Evolutionary conservation across 176 grass and related monocot genomes (phyloP).

Genomic region (Cocos nucifera): DNA sequence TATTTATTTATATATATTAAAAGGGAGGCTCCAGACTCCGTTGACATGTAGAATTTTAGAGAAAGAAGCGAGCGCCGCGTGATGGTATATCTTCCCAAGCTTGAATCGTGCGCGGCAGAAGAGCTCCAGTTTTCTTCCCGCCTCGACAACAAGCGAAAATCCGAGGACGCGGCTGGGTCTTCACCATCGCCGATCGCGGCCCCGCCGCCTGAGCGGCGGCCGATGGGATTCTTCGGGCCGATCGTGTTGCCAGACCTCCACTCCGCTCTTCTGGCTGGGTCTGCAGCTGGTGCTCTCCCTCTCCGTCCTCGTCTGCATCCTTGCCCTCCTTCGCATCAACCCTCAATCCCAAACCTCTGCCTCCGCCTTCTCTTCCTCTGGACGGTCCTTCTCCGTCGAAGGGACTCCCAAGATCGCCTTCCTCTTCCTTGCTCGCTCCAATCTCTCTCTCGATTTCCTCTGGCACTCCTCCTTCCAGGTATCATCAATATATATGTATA

Average conservation of each 20-base stretch:
- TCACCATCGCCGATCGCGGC: slow-evolving; percentile 1
- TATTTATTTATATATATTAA: too few species aligned
- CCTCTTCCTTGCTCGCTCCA: slow-evolving; percentile 73
- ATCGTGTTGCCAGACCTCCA: slow-evolving; percentile 24
- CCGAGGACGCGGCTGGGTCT: slow-evolving; percentile 40
- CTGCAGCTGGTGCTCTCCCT: slow-evolving; percentile 56
- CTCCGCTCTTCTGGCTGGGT: slow-evolving; percentile 32
- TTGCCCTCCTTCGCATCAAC: slow-evolving; percentile 37
- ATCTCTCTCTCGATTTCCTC: slow-evolving; percentile 84
- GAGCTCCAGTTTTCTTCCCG: slow-evolving; percentile 50
- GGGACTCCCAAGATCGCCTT: slow-evolving; percentile 57
- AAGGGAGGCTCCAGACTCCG: too few species aligned
- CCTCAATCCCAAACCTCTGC: slow-evolving; percentile 9
- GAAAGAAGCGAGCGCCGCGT: too few species aligned
- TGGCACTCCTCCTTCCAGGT: slow-evolving; percentile 94
- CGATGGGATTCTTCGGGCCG: slow-evolving; percentile 63
- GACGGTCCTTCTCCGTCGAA: slow-evolving; percentile 6
- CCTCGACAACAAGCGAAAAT: slow-evolving; percentile 66
- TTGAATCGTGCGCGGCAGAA: slow-evolving; percentile 27
- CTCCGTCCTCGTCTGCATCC: slow-evolving; percentile 45
- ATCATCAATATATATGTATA: not conserved
- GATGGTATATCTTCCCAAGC: too few species aligned
- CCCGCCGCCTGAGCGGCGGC: slow-evolving; percentile 15
- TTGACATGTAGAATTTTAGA: too few species aligned
- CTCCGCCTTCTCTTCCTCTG: slow-evolving; percentile 3